Percentiles rank a stretch among this genome's conserved stretches.
Conservation (phyloP, 805 yeast genomes). For the Schwanniomyces sp. region DNA sequence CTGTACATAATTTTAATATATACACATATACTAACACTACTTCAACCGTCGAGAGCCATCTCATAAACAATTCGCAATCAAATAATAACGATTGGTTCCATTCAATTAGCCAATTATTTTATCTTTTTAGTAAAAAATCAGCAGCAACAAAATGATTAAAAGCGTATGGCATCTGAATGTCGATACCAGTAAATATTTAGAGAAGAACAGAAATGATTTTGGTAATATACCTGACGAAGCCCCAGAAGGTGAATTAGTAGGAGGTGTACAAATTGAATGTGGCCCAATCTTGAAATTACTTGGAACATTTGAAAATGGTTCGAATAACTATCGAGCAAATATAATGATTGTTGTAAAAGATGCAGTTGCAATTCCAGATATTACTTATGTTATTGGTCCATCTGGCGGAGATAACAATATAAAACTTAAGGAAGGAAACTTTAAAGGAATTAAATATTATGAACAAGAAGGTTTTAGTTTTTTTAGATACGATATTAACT, state of each 20-base stretch:
- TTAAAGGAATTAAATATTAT: constrained; percentile 46
- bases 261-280: constrained; percentile 49
- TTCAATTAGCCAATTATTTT: background rate
- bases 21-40: no score
- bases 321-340: constrained; percentile 62
- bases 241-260: constrained; percentile 27
- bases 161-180: background rate
- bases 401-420: constrained; percentile 1
- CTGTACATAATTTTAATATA: no score
- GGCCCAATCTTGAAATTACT: constrained; percentile 79
- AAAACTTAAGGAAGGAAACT: constrained; percentile 35
- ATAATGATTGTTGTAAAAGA: constrained; percentile 63
- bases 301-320: constrained; percentile 55
- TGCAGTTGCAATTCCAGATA: constrained; percentile 20
- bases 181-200: background rate
- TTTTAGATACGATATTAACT: constrained; percentile 61
- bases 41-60: no score
- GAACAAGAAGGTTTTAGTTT: constrained; percentile 52
- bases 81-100: background rate
- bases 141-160: background rate
- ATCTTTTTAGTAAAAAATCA: no score
- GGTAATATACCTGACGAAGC: constrained; percentile 24
- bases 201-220: constrained; percentile 2
- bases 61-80: no score
- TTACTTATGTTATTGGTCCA: constrained; percentile 39